These are phyloP conservation scores for Obelidium mucronatum DNA, from an alignment of 192 early-diverging fungal species.

Conservation along the genomic window DNA sequence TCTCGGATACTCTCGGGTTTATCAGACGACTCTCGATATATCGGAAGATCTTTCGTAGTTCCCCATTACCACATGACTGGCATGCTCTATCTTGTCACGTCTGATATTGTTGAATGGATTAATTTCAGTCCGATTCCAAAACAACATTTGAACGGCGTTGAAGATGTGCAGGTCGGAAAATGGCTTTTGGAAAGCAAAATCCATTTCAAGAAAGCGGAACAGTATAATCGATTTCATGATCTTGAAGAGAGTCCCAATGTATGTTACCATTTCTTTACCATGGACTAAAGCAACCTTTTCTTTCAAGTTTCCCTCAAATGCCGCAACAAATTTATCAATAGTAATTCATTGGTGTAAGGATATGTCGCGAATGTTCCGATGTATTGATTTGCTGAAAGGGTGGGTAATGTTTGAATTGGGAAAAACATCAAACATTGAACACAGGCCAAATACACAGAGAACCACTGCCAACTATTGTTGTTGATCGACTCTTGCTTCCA, in stretches of 20 bases:
- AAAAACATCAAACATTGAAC: too few species aligned
- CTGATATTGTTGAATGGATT: conserved; percentile 22
- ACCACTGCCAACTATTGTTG: too few species aligned
- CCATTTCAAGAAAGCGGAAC: too few species aligned
- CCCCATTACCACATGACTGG: neutral
- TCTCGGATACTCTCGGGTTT: neutral
- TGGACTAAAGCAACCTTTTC: too few species aligned
- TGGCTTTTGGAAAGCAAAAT: too few species aligned
- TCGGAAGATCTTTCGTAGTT: neutral
- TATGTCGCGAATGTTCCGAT: neutral
- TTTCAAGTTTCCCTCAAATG: too few species aligned
- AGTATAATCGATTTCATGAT: neutral
- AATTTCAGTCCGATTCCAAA: neutral
- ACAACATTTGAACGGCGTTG: neutral
- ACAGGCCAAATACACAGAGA: too few species aligned
- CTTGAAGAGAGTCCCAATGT: neutral
- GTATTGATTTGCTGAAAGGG: too few species aligned
- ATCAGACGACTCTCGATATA: neutral
- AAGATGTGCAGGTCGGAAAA: conserved; percentile 10
- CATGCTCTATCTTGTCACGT: neutral
- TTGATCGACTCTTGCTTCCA: too few species aligned
- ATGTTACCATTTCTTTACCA: too few species aligned
- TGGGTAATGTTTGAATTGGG: too few species aligned
- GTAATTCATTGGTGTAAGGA: conserved; percentile 17
- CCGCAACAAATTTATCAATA: neutral